Evolutionary conservation across 2,329 filamentous ascomycete species (phyloP).

Genomic region (Monosporascus sp.): DNA sequence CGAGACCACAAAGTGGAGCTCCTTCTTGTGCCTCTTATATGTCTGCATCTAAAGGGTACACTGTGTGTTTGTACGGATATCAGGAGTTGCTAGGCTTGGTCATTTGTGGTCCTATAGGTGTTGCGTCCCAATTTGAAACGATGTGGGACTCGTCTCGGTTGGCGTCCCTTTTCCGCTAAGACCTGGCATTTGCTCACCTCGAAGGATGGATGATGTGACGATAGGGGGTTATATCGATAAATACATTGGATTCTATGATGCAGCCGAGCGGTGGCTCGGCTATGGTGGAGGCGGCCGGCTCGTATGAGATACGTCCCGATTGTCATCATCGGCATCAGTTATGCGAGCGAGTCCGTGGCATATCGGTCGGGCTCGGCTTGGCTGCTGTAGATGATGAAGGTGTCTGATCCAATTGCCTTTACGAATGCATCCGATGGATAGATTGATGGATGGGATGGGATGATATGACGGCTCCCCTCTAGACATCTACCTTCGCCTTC

Average conservation of each 20-base stretch:
- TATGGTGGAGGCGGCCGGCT: background rate
- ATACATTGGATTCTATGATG: background rate
- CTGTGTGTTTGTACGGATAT: background rate
- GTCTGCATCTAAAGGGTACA: background rate
- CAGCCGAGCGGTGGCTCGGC: background rate
- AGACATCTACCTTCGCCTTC: no score
- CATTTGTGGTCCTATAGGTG: background rate
- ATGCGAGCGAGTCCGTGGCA: background rate
- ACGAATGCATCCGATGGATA: no score
- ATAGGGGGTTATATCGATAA: background rate
- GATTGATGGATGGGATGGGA: no score
- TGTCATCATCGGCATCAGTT: background rate
- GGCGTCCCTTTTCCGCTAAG: background rate
- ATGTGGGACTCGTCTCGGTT: background rate
- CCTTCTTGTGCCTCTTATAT: background rate
- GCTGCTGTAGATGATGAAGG: background rate
- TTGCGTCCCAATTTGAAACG: background rate
- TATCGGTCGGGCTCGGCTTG: background rate
- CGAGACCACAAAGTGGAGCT: background rate
- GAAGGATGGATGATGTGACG: background rate
- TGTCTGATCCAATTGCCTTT: no score
- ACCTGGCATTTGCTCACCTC: background rate
- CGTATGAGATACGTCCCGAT: background rate
- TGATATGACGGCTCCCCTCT: no score
- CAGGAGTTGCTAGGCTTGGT: background rate